A percentile compares a stretch with the other conserved stretches of the same genome.
Conservation (phyloP, 352 stramenopile species). For the Albugo laibachii region DNA sequence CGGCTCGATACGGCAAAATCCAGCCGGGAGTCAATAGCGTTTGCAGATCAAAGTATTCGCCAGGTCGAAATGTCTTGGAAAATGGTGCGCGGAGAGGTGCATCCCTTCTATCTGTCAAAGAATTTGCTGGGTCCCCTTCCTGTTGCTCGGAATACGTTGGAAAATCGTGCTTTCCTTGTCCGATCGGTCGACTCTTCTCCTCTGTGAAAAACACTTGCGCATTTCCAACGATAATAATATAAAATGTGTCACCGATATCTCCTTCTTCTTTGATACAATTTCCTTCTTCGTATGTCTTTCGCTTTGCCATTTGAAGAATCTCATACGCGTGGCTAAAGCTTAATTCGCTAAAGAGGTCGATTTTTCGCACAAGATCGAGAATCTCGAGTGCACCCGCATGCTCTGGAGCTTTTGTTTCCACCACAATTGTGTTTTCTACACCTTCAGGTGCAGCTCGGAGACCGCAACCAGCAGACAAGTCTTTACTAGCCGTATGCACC, state of each 20-base stretch:
- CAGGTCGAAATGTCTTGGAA: constrained; percentile 58
- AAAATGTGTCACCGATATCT: constrained; percentile 37
- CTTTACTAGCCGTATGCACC: constrained; percentile 83
- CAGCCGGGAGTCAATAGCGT: constrained; percentile 55
- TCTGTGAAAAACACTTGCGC: constrained; percentile 22
- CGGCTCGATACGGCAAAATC: constrained; percentile 36
- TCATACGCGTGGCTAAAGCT: constrained; percentile 75
- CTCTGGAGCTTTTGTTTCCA: constrained; percentile 55
- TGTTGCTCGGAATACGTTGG: constrained; percentile 2
- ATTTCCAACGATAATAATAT: constrained; percentile 69
- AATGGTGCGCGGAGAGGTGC: constrained; percentile 20
- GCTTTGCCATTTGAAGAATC: constrained; percentile 60
- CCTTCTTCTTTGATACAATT: constrained; percentile 26
- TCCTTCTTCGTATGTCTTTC: constrained; percentile 43
- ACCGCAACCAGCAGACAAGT: constrained; percentile 46
- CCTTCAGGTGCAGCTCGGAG: constrained; percentile 78
- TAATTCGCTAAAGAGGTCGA: constrained; percentile 61
- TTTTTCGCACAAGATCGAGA: constrained; percentile 68
- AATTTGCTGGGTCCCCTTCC: not conserved
- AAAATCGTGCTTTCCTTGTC: constrained; percentile 1
- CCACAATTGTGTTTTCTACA: constrained; percentile 73
- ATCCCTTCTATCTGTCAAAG: not conserved
- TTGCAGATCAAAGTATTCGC: constrained; percentile 80
- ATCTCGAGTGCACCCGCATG: constrained; percentile 64
- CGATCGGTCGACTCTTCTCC: constrained; percentile 5